These are phyloP conservation scores for Talaromyces rugulosus DNA, from an alignment of 2,329 filamentous ascomycete genomes.

Conservation along the genomic window DNA sequence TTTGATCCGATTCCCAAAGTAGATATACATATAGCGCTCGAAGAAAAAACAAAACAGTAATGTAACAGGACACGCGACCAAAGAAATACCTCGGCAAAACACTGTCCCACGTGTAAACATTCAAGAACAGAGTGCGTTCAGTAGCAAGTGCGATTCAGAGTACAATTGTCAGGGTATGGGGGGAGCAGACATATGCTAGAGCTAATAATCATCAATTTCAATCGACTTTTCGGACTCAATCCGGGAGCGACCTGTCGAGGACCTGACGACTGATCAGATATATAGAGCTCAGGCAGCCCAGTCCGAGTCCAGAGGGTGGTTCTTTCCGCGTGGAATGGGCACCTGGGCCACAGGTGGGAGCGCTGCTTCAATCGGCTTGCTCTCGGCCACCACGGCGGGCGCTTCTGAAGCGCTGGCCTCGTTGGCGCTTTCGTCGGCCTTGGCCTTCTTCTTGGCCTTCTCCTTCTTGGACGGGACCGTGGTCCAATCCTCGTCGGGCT, in stretches of 20 bases:
- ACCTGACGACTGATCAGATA: background rate
- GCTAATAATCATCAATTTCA: background rate
- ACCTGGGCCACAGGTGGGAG: slow-evolving; percentile 29
- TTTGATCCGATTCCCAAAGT: background rate
- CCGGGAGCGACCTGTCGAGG: background rate
- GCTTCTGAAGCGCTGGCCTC: slow-evolving; percentile 40
- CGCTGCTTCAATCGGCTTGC: slow-evolving; percentile 19
- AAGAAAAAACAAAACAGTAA: background rate
- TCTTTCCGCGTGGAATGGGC: slow-evolving; percentile 26
- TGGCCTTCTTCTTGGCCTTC: slow-evolving; percentile 42
- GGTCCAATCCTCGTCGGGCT: slow-evolving; percentile 55
- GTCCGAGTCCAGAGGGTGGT: slow-evolving; percentile 43
- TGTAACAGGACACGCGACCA: background rate
- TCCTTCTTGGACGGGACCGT: slow-evolving; percentile 58
- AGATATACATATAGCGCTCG: background rate
- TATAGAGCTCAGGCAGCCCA: slow-evolving; percentile 30
- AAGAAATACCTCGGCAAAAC: background rate
- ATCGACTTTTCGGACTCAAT: background rate
- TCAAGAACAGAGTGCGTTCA: background rate
- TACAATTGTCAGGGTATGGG: background rate
- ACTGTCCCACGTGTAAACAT: background rate
- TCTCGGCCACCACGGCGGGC: background rate
- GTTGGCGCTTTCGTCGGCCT: slow-evolving; percentile 40
- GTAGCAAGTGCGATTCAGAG: background rate
- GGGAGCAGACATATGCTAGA: background rate